A percentile compares a stretch with the other conserved stretches of the same genome.
phyloP scores from a whole-genome alignment of 768 basidiomycete species.

The Tephrocybe sp. region DNA sequence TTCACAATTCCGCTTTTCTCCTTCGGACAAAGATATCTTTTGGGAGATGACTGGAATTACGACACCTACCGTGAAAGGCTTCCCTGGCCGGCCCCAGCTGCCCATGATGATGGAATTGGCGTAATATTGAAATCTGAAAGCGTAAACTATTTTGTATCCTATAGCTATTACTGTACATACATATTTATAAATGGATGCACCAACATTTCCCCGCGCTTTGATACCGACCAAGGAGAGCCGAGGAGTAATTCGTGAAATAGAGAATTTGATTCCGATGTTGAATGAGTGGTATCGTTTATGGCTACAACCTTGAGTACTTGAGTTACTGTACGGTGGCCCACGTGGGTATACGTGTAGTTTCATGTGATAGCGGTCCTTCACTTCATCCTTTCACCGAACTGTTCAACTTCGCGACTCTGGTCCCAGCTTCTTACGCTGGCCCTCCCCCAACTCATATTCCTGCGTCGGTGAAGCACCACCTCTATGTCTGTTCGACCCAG shows the following conservation, averaged over 20 bases:
- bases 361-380: constrained; percentile 10
- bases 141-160: too few relatives aligned
- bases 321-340: neutral
- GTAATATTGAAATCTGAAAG: neutral
- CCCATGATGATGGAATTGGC: constrained; percentile 2
- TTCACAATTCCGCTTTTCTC: constrained; percentile 26
- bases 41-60: constrained; percentile 30
- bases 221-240: too few relatives aligned
- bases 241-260: too few relatives aligned
- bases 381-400: neutral
- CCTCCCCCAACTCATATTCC: neutral
- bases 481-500: constrained; percentile 20
- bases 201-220: too few relatives aligned
- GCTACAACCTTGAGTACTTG: too few relatives aligned
- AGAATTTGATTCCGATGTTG: too few relatives aligned
- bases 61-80: constrained; percentile 20
- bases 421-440: neutral
- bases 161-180: too few relatives aligned
- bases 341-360: neutral
- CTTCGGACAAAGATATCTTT: constrained; percentile 22
- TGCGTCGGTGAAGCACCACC: neutral
- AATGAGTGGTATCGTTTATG: too few relatives aligned
- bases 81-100: constrained; percentile 7
- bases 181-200: too few relatives aligned
- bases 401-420: neutral